phyloP scores from a whole-genome alignment of 768 basidiomycete species.

The Pisolithus albus region DNA sequence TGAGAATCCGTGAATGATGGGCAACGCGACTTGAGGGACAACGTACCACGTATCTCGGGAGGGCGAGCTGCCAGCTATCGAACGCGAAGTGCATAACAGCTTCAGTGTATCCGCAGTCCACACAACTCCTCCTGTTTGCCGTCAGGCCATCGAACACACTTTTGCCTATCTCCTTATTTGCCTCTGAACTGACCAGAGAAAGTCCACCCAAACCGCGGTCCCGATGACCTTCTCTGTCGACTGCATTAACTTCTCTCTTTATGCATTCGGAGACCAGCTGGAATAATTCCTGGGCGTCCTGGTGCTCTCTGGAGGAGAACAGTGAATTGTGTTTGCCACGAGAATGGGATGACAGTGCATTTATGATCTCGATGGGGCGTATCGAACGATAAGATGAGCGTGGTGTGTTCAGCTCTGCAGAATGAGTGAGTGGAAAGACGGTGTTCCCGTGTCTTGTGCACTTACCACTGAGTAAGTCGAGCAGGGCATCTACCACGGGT shows the following conservation, averaged over 20 bases:
- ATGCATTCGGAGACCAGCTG: constrained; percentile 86
- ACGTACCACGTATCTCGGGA: constrained; percentile 60
- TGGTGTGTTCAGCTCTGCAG: constrained; percentile 59
- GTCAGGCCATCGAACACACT: constrained; percentile 87
- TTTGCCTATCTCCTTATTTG: constrained; percentile 41
- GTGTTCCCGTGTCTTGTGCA: neutral
- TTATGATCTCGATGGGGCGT: constrained; percentile 67
- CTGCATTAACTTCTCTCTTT: constrained; percentile 72
- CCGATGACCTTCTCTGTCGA: constrained; percentile 63
- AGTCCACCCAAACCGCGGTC: constrained; percentile 68
- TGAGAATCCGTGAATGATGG: constrained; percentile 22
- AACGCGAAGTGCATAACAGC: constrained; percentile 89
- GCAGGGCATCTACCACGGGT: constrained; percentile 78
- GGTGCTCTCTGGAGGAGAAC: constrained; percentile 87
- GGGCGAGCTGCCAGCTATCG: constrained; percentile 75
- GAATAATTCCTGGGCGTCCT: constrained; percentile 98
- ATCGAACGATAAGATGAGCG: constrained; percentile 51
- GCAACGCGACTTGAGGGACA: neutral
- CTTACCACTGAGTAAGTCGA: constrained; percentile 62
- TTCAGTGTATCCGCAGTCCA: constrained; percentile 88
- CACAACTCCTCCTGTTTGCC: constrained; percentile 82
- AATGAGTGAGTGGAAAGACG: constrained; percentile 3
- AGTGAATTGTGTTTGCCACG: constrained; percentile 53
- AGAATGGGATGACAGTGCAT: constrained; percentile 53
- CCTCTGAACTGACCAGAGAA: constrained; percentile 19